Base-by-base conservation (phyloP, 73 alveolate species). In the Paramecium pentaurelia region DNA sequence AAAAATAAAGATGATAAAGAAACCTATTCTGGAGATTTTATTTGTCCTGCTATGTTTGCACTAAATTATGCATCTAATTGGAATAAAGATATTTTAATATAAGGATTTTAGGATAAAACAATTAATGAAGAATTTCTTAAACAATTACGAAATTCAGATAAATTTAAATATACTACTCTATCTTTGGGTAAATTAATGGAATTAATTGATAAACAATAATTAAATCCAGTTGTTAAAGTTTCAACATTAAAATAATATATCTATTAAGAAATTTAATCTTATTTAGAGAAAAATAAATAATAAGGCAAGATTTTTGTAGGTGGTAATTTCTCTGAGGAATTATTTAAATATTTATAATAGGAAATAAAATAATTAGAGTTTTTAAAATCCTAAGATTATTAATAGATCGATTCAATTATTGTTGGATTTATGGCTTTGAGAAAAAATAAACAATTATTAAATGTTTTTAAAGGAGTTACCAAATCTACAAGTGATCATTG, bases 41-140 rank as follows among this genome's bases (percentile, higher is more conserved):
- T 64, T 8, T 64, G 84, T 64, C 84, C 84, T 32, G 84, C 84
- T n/a, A 64, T 64, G 84, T 64, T 64, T 64, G 84, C 84, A 16
- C 25, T 64, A 11, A 64, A 64, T 64, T 64, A 64, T 64, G 84
- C 84, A 25, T 10, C 47, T 8, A 12, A 28, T 32, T 64, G 84
- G 84, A 64, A 64, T 11, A 12, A 64, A 64, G 84, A 32, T 3
- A 5, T 64, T 5, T 28, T 28, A 28, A 16, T 2, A 12, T 28
- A 64, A 64, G 51, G 11, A 16, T n/a, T 49, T 8, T 49, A 49
- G 60, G 20, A 22, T 12, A 34, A 12, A 32, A 9, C 20, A 8
- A 64, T 28, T 64, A 42, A 64, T 32, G 42, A 22, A 34, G 84
- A 14, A 34, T 64, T 64, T 64, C 12, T 64, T 0, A 25, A 64